Evolutionary conservation across 2,329 filamentous ascomycete genomes (phyloP).

Genomic region (Clarireedia monteithiana): DNA sequence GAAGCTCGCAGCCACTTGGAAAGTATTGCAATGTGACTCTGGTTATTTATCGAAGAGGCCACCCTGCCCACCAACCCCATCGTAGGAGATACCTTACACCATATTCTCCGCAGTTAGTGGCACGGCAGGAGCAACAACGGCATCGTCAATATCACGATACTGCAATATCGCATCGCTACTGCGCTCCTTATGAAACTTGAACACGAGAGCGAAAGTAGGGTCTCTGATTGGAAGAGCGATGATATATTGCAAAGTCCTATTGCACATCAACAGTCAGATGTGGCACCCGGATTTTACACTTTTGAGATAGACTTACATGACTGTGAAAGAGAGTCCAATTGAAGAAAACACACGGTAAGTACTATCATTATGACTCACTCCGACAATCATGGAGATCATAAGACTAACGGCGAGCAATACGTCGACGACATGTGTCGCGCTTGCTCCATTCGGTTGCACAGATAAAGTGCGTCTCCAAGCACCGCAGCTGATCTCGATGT

Average conservation of each 20-base stretch:
- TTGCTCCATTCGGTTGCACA: background rate
- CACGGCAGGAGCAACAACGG: no score
- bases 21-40: no score
- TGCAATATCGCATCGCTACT: background rate
- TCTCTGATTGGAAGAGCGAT: background rate
- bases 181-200: background rate
- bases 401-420: background rate
- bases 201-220: background rate
- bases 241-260: constrained; percentile 1
- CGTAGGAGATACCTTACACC: background rate
- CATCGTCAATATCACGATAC: background rate
- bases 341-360: background rate
- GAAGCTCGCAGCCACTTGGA: no score
- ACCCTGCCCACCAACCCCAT: no score
- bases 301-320: background rate
- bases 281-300: background rate
- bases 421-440: background rate
- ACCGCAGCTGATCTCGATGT: background rate
- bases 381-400: background rate
- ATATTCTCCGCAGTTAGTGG: background rate
- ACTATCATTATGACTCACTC: background rate
- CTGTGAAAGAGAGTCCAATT: background rate
- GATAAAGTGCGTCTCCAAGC: background rate
- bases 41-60: no score
- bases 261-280: background rate